Evolutionary conservation across 192 early-diverging fungal species (phyloP), one percentile per base, ranked within the genome.

Genomic region (Coemansia sp.): DNA sequence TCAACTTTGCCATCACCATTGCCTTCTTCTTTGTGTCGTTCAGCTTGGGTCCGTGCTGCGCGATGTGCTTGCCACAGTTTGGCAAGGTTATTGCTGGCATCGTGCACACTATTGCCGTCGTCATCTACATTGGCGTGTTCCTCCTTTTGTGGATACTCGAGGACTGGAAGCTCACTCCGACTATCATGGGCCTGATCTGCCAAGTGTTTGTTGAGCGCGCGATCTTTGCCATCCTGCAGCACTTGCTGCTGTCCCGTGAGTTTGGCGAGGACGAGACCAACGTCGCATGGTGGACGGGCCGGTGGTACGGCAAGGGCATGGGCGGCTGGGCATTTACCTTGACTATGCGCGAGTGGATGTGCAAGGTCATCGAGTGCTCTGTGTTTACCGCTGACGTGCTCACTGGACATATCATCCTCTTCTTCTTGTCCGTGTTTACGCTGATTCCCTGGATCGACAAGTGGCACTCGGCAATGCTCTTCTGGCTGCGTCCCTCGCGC

Each of bases 271-370:
- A 93, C 75, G 90, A 90, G 80, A 86, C 90, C 20, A 95, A 95
- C 71, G 85, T 90, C 50, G 93, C 91, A 22, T 95, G 93, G 93
- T 95, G 93, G 93, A 92, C 91, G 8, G 93, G 93, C 20, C 87
- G 88, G 64, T 95, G 93, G 91, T 87, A 91, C 43, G 89, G 90
- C 38, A 88, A 88, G 69, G 90, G 89, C 47, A 83, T 93, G 77
- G 90, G 92, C 63, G 69, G 85, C 79, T 65, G 77, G 84, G 88
- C 87, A 31, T 80, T 93, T 44, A 89, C 88, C 24, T 90, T 91
- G 74, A 90, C 91, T 7, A 73, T 92, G 75, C 91, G 94, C 47
- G 94, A 95, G 76, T 93, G 84, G 71, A 46, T 92, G 46, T 92
- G 92, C 86, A 95, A 95, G 86, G 87, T 91, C 57, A 88, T 94